Percentiles rank a stretch among this genome's conserved stretches.
Conservation (phyloP, 768 basidiomycete genomes). For the Xerocomus brunneocitrinus region DNA sequence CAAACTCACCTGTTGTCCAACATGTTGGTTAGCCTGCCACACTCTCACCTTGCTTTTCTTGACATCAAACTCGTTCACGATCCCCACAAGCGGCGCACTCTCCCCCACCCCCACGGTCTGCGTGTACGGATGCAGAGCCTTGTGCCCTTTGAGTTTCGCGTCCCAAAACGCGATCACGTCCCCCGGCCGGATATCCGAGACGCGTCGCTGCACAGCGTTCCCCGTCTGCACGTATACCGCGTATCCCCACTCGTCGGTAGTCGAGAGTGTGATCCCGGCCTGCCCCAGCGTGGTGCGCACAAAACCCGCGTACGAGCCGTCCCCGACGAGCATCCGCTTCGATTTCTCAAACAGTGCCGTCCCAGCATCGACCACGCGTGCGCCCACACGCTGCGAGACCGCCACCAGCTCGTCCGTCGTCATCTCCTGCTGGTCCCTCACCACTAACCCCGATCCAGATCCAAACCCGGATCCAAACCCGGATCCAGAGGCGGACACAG, state of each 20-base stretch:
- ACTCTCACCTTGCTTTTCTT: constrained; percentile 86
- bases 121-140: constrained; percentile 71
- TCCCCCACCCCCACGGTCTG: constrained; percentile 51
- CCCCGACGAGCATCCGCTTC: constrained; percentile 73
- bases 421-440: constrained; percentile 16
- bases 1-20: constrained; percentile 68
- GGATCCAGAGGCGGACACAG: constrained; percentile 8
- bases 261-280: constrained; percentile 50
- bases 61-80: constrained; percentile 77
- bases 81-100: constrained; percentile 54
- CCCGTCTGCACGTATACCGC: constrained; percentile 72
- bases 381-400: constrained; percentile 71
- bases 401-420: constrained; percentile 63
- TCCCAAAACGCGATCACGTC: constrained; percentile 75
- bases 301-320: constrained; percentile 81
- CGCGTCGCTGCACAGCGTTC: constrained; percentile 59
- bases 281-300: constrained; percentile 60
- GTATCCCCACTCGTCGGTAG: constrained; percentile 53
- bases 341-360: constrained; percentile 66
- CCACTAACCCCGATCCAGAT: background rate
- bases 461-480: constrained; percentile 3
- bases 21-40: constrained; percentile 84
- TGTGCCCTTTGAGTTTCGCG: constrained; percentile 75
- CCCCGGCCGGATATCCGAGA: constrained; percentile 81
- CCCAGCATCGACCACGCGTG: constrained; percentile 68